Evolutionary conservation across 2,329 filamentous ascomycete genomes (phyloP).

Genomic region (Fusarium odoratissimum): DNA sequence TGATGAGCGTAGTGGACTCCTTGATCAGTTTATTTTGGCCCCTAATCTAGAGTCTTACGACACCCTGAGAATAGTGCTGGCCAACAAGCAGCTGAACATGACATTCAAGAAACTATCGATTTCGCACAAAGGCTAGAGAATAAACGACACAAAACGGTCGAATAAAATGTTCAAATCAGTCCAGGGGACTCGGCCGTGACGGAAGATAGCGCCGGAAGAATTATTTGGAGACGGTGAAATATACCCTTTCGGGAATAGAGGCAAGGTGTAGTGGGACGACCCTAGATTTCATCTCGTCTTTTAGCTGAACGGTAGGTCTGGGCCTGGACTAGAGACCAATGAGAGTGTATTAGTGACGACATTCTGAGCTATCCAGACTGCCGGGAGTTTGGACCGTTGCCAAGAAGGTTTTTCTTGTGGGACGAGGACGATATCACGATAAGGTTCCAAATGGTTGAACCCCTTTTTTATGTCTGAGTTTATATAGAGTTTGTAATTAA

Average conservation of each 20-base stretch:
- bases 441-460: background rate
- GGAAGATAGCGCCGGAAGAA: conserved; percentile 15
- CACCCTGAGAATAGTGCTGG: background rate
- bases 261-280: background rate
- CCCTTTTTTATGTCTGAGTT: background rate
- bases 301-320: background rate
- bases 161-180: background rate
- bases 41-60: background rate
- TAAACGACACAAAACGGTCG: background rate
- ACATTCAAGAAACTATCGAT: conserved; percentile 6
- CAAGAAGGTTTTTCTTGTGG: background rate
- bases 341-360: background rate
- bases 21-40: background rate
- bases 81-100: background rate
- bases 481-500: background rate
- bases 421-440: background rate
- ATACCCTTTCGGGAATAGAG: background rate
- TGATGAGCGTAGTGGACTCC: background rate
- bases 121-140: background rate
- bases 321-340: background rate
- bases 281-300: background rate
- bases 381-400: background rate
- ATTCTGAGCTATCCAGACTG: background rate
- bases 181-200: background rate
- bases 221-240: conserved; percentile 1